Evolutionary conservation across 2,329 filamentous ascomycete genomes (phyloP), one percentile per base, ranked within the genome.

Genomic region (Aspergillus piperis): DNA sequence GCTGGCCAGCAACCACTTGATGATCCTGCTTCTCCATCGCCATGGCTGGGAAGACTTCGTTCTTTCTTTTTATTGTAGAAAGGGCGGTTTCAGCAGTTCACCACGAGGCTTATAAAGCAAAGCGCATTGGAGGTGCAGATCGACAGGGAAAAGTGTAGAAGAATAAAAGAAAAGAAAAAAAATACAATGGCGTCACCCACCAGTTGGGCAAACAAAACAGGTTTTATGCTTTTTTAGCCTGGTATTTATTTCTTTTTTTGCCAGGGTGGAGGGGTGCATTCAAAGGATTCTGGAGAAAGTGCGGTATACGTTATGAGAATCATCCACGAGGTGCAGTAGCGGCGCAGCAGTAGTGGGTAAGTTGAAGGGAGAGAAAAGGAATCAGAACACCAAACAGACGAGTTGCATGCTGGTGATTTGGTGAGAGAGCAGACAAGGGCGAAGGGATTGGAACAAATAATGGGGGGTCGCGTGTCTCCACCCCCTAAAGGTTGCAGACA

Each of bases 21-120:
- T 50, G 52, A 30, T 66, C 63, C 8, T 64, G 66, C 41, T 59
- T 63, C 42, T 69, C 66, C 65, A 71, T 71, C 32, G 66, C 61
- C 61, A 66, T 64, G 19, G 25, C 51, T 55, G 53, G 38, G 53
- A 7, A 30, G 27, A 30, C 8, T 10, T 30, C 5, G 3, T 27
- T 27, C 5, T 15, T 17, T 15, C 5, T 36, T 36, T 36, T 36
- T 36, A 36, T 36, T 25, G 23, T 49, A n/a, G 23, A 5, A 5
- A 25, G 19, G 42, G 19, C 15, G 23, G 21, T 30, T 23, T n/a
- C n/a, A 32, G 47, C 19, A 30, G 44, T 27, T 15, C 23, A 11
- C 47, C 47, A 30, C 47, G 23, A 5, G 41, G 25, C n/a, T 32
- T 11, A 32, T 8, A 49, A 32, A 21, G 17, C 41, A 42, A 44